Evolutionary conservation across 768 basidiomycete genomes (phyloP).

Genomic region (Lyophyllum atratum): DNA sequence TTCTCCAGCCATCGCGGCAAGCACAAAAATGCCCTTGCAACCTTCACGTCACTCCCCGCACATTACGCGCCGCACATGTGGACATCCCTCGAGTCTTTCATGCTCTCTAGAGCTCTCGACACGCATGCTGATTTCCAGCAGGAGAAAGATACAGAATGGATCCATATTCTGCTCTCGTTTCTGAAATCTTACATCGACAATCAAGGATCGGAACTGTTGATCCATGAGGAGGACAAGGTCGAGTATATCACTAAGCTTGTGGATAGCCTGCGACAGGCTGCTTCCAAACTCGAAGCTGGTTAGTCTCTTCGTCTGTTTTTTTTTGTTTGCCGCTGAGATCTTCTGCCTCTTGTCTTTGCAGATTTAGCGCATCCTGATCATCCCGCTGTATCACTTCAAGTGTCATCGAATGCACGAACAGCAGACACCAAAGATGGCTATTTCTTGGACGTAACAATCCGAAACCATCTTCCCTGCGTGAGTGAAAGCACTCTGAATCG

Average conservation of each 20-base stretch:
- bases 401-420: conserved; percentile 47
- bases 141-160: conserved; percentile 75
- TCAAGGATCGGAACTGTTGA: conserved; percentile 50
- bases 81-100: conserved; percentile 77
- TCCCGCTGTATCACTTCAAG: conserved; percentile 58
- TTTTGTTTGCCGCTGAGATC: neutral
- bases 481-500: conserved; percentile 26
- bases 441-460: conserved; percentile 57
- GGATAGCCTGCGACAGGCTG: conserved; percentile 46
- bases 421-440: conserved; percentile 69
- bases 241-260: conserved; percentile 57
- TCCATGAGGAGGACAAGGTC: conserved; percentile 50
- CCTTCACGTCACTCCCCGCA: conserved; percentile 80
- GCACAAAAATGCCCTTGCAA: conserved; percentile 60
- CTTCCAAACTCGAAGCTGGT: conserved; percentile 59
- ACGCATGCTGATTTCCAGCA: conserved; percentile 60
- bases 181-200: conserved; percentile 68
- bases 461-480: conserved; percentile 78
- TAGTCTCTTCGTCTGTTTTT: conserved; percentile 9
- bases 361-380: conserved; percentile 73
- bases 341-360: conserved; percentile 25
- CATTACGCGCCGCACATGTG: conserved; percentile 84
- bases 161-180: conserved; percentile 75
- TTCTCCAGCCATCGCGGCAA: conserved; percentile 64
- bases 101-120: conserved; percentile 74